Evolutionary conservation across 116 monocot species (phyloP).

Genomic region (Cymodocea nodosa): DNA sequence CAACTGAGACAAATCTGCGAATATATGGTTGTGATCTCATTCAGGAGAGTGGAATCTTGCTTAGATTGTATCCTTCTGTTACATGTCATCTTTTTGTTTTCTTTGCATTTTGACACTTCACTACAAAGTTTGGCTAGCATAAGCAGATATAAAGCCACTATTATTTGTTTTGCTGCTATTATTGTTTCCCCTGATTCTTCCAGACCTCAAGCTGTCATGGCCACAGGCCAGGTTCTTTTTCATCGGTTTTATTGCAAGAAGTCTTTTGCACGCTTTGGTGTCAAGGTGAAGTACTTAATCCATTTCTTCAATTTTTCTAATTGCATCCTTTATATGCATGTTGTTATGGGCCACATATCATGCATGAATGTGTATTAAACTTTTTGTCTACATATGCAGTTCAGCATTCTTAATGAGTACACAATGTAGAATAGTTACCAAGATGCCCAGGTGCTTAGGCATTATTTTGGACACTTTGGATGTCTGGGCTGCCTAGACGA

Average conservation of each 20-base stretch:
- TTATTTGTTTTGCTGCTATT: neutral
- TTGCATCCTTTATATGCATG: neutral
- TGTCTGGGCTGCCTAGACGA: no score
- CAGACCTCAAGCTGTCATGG: conserved; percentile 94
- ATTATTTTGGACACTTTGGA: no score
- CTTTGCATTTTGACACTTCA: conserved; percentile 1
- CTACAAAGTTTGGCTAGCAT: neutral
- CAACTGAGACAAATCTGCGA: conserved; percentile 56
- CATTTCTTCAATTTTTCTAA: neutral
- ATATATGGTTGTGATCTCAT: conserved; percentile 90
- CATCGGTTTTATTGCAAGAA: conserved; percentile 94
- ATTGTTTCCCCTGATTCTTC: conserved; percentile 17
- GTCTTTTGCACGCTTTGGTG: conserved; percentile 80
- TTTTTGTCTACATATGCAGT: no score
- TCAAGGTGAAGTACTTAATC: conserved; percentile 38
- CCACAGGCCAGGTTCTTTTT: conserved; percentile 86
- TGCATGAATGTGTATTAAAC: no score
- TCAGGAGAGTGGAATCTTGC: conserved; percentile 88
- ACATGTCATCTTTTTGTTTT: neutral
- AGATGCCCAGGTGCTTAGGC: no score
- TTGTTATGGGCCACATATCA: no score
- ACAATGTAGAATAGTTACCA: no score
- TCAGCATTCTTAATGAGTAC: no score
- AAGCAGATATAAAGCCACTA: neutral
- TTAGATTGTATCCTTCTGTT: conserved; percentile 68